Evolutionary conservation across 1,284 basidiomycete genomes (phyloP).

Genomic region (Uromyces viciae-fabae): DNA sequence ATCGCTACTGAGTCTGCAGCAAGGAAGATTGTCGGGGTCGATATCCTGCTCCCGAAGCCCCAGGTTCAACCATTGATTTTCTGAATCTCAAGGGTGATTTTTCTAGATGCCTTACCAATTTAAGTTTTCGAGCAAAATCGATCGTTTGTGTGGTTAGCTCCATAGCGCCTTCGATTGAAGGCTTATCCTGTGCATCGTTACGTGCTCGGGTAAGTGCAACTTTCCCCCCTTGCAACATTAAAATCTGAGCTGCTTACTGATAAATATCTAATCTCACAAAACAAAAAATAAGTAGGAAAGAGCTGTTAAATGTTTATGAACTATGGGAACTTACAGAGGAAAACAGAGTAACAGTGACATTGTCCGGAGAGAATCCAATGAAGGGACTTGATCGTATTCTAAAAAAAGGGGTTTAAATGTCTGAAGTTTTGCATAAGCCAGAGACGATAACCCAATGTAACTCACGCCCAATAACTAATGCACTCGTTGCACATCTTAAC

Average conservation of each 20-base stretch:
- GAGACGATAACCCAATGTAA: background rate
- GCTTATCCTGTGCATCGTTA: background rate
- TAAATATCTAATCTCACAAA: conserved; percentile 4
- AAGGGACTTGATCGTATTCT: conserved; percentile 21
- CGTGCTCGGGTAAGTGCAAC: too few species aligned
- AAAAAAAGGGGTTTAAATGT: background rate
- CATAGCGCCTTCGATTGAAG: conserved; percentile 15
- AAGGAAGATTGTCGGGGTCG: conserved; percentile 35
- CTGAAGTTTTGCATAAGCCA: background rate
- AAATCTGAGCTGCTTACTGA: conserved; percentile 25
- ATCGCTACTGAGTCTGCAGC: background rate
- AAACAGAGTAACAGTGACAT: conserved; percentile 19
- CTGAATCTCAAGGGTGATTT: background rate
- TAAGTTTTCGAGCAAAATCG: conserved; percentile 4
- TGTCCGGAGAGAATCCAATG: conserved; percentile 24
- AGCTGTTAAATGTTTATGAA: too few species aligned
- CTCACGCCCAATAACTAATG: conserved; percentile 25
- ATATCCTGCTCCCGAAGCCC: too few species aligned
- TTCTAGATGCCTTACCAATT: conserved; percentile 14
- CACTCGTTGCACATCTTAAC: conserved; percentile 15
- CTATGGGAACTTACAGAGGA: conserved; percentile 8
- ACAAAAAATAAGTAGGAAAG: too few species aligned
- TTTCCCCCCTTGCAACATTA: too few species aligned
- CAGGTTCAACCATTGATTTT: too few species aligned
- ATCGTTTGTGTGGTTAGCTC: conserved; percentile 20